phyloP scores from a whole-genome alignment of 306 rosid genomes.

The Prunus mira region DNA sequence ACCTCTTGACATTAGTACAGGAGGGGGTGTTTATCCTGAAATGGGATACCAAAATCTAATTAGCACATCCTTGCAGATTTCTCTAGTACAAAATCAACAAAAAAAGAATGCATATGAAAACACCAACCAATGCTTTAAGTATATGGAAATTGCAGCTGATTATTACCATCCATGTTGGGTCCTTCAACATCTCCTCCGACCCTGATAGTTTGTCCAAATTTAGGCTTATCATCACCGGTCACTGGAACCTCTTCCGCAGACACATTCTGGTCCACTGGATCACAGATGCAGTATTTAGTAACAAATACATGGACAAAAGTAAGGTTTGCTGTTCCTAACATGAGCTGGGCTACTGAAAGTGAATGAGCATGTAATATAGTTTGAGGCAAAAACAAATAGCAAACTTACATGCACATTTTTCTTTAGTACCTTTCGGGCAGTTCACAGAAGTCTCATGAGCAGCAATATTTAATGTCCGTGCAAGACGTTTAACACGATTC shows the following conservation, averaged over 20 bases:
- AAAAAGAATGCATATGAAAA: background rate
- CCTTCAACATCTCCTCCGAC: conserved; percentile 21
- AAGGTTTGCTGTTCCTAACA: background rate
- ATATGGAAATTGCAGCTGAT: conserved; percentile 5
- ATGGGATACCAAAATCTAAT: conserved; percentile 9
- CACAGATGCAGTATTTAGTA: background rate
- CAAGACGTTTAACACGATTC: conserved; percentile 60
- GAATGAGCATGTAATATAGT: background rate
- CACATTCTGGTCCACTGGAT: conserved; percentile 26
- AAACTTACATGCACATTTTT: background rate
- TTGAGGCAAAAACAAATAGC: background rate
- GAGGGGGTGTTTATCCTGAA: conserved; percentile 30
- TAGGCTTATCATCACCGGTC: conserved; percentile 10
- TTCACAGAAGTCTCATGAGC: conserved; percentile 21
- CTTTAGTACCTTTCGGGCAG: conserved; percentile 14
- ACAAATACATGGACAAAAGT: background rate
- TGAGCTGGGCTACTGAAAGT: no score
- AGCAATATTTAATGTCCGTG: conserved; percentile 33
- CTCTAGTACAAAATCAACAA: background rate
- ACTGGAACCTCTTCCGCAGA: conserved; percentile 19
- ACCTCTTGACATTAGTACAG: conserved; percentile 13
- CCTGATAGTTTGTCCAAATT: conserved; percentile 15
- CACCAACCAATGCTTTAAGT: background rate
- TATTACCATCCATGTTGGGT: conserved; percentile 18
- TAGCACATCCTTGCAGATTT: background rate